Evolutionary conservation across 495 filamentous ascomycete genomes (phyloP).

Genomic region (Lepidopterella palustris): DNA sequence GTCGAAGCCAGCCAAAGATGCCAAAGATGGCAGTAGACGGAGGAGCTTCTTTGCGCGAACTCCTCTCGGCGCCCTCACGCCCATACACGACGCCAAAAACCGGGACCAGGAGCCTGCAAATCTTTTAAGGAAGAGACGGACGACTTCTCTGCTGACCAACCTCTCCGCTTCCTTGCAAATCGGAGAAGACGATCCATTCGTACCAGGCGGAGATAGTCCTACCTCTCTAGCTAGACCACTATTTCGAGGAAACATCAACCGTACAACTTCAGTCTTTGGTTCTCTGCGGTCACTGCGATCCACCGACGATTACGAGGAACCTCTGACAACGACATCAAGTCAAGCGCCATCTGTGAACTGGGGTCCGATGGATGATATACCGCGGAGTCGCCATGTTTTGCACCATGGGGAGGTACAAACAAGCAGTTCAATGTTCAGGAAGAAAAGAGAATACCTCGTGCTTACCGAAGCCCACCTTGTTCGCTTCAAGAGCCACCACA

Average conservation of each 20-base stretch:
- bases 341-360: constrained; percentile 28
- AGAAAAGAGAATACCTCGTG: constrained; percentile 86
- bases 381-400: constrained; percentile 46
- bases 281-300: constrained; percentile 50
- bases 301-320: constrained; percentile 44
- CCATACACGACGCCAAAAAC: constrained; percentile 13
- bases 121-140: constrained; percentile 31
- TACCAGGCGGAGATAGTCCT: not conserved
- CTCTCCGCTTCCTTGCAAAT: constrained; percentile 10
- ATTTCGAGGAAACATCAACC: constrained; percentile 29
- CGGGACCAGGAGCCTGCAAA: constrained; percentile 18
- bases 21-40: constrained; percentile 27
- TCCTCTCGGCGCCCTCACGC: constrained; percentile 23
- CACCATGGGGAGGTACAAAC: constrained; percentile 75
- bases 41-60: constrained; percentile 27
- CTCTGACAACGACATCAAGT: constrained; percentile 37
- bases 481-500: constrained; percentile 68
- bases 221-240: constrained; percentile 9
- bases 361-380: constrained; percentile 24
- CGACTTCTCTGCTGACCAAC: constrained; percentile 25
- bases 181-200: constrained; percentile 7
- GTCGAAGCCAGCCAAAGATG: constrained; percentile 24
- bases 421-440: constrained; percentile 70
- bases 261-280: constrained; percentile 50
- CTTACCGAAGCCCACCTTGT: constrained; percentile 78